Evolutionary conservation across 345 rosid genomes (phyloP), one percentile per base, ranked within the genome.

Genomic region (Reutealis trisperma): DNA sequence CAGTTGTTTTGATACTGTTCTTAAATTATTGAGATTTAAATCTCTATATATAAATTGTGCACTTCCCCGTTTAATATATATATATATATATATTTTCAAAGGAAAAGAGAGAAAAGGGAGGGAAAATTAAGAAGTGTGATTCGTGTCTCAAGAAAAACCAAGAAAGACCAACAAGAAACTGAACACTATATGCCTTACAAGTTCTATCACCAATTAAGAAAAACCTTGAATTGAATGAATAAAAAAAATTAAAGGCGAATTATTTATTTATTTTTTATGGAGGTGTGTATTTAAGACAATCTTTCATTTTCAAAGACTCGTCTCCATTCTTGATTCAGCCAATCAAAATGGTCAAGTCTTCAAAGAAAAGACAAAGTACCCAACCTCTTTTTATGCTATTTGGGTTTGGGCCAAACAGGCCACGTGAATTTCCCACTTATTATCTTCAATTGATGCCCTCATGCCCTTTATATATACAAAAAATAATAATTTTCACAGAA

Each of bases 401-500:
- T 67, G 65, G 57, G 61, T 49, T 52, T 69, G 80, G 80, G 67
- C 78, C 83, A 44, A 47, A 34, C 70, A 63, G 68, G 22, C 83
- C 76, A 65, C 67, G 73, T 75, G 79, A 71, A 15, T 27, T 9
- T 47, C 51, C 14, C 51, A 8, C 51, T 12, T n/a, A 41, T 55
- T 13, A 16, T 2, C n/a, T n/a, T n/a, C 7, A n/a, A 24, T 1
- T 59, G 21, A 60, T 57, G 15, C 52, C 19, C 2, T 32, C 25
- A 72, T 9, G 15, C 37, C 5, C 41, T n/a, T n/a, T 5, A 37
- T 37, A 3, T 5, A 37, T 37, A 37, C 41, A 47, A 2, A 8
- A 47, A 47, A 24, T 42, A 41, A 52, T 49, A 42, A 60, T 14
- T 11, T 47, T 16, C 14, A 62, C 76, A 44, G 61, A 60, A 18